phyloP scores from a whole-genome alignment of 129 eudicot species.

The Artemisia argyi region DNA sequence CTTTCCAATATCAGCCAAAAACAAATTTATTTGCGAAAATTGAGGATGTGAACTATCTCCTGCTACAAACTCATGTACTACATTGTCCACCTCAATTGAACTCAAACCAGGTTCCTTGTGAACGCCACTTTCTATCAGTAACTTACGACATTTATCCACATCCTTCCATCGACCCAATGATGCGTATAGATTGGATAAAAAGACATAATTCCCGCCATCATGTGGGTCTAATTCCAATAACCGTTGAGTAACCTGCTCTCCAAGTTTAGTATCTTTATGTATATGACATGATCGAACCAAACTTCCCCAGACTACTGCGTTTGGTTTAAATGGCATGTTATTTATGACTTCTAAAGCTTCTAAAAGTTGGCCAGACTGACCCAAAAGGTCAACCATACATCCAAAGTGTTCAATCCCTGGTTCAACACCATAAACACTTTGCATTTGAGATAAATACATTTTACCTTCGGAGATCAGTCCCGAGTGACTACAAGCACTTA shows the following conservation, averaged over 20 bases:
- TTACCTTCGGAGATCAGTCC: slow-evolving; percentile 46
- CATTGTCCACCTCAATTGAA: slow-evolving; percentile 50
- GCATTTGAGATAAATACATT: slow-evolving; percentile 6
- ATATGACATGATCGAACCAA: slow-evolving; percentile 52
- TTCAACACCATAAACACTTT: too few relatives aligned
- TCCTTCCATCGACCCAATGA: slow-evolving; percentile 52
- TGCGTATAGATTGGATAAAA: slow-evolving; percentile 51
- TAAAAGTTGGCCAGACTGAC: slow-evolving; percentile 11
- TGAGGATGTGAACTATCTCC: slow-evolving; percentile 58
- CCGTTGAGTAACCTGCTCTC: slow-evolving; percentile 37
- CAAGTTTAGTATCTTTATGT: slow-evolving; percentile 36
- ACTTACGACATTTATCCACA: slow-evolving; percentile 40
- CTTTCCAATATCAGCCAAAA: slow-evolving; percentile 42
- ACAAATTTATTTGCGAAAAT: slow-evolving; percentile 33
- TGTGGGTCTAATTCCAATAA: slow-evolving; percentile 48
- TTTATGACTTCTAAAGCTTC: slow-evolving; percentile 48
- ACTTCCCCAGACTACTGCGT: slow-evolving; percentile 54
- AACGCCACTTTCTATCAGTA: slow-evolving; percentile 47
- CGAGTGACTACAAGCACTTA: slow-evolving; percentile 51
- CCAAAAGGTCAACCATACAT: too few relatives aligned
- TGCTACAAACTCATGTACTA: slow-evolving; percentile 49
- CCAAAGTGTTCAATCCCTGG: too few relatives aligned
- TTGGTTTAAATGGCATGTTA: slow-evolving; percentile 48
- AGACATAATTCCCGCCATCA: slow-evolving; percentile 61
- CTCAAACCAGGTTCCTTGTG: slow-evolving; percentile 58